phyloP scores from a whole-genome alignment of 306 rosid genomes.

The Cajanus cajan region DNA sequence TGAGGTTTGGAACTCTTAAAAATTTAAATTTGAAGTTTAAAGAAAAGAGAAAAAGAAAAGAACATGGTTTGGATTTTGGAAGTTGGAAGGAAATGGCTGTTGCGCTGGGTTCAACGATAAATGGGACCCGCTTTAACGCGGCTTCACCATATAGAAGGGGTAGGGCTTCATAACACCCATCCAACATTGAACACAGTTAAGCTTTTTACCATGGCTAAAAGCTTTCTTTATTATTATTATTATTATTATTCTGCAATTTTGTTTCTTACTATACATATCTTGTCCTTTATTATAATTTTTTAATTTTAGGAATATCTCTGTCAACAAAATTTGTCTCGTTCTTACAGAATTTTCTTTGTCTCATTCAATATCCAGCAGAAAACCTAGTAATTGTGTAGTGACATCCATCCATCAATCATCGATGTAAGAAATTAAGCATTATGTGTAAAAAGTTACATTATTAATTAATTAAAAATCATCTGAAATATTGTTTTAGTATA shows the following conservation, averaged over 20 bases:
- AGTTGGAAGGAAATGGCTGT: neutral
- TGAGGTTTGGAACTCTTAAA: neutral
- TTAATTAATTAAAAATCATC: neutral
- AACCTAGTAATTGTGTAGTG: neutral
- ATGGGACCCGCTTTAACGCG: slow-evolving; percentile 36
- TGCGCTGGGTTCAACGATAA: slow-evolving; percentile 30
- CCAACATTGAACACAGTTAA: neutral
- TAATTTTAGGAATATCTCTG: neutral
- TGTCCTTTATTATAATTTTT: neutral
- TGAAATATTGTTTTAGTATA: neutral
- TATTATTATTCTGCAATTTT: neutral
- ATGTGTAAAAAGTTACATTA: neutral
- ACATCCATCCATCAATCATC: neutral
- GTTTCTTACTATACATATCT: neutral
- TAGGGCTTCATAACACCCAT: neutral
- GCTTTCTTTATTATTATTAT: neutral
- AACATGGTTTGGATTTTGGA: neutral
- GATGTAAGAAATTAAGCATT: neutral
- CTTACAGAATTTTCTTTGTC: neutral
- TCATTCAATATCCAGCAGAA: neutral
- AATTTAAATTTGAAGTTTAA: neutral
- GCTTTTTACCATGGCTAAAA: neutral
- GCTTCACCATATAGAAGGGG: slow-evolving; percentile 13
- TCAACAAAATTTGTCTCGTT: neutral
- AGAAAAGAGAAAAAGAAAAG: neutral